phyloP scores from a whole-genome alignment of 257 asterid genomes.

The Henckelia pumila region DNA sequence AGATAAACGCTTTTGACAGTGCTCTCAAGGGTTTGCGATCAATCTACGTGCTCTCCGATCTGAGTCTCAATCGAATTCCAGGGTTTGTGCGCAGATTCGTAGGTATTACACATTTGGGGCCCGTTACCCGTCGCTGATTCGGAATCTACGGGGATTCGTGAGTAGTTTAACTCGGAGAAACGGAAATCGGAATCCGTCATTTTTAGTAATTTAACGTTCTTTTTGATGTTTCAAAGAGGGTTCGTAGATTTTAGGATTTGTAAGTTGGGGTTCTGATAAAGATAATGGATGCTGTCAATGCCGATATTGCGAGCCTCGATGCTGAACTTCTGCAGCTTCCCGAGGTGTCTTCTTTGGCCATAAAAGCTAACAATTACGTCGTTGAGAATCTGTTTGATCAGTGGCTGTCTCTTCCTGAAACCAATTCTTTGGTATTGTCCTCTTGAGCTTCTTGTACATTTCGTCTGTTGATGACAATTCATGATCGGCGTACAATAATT shows the following conservation, averaged over 20 bases:
- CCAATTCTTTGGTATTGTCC: slow-evolving; percentile 57
- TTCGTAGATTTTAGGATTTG: slow-evolving; percentile 33
- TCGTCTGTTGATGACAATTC: background rate
- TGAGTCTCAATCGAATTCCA: slow-evolving; percentile 25
- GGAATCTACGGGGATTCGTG: slow-evolving; percentile 33
- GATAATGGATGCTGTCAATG: slow-evolving; percentile 73
- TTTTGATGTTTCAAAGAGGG: slow-evolving; percentile 38
- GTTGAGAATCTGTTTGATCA: slow-evolving; percentile 88
- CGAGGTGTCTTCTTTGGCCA: slow-evolving; percentile 80
- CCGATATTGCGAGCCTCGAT: slow-evolving; percentile 76
- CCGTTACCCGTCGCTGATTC: slow-evolving; percentile 24
- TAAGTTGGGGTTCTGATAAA: slow-evolving; percentile 33
- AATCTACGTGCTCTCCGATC: slow-evolving; percentile 28
- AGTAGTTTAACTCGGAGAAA: background rate
- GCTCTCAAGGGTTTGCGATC: slow-evolving; percentile 41
- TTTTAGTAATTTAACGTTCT: slow-evolving; percentile 23
- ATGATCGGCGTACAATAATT: background rate
- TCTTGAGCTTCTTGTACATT: background rate
- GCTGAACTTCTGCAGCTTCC: slow-evolving; percentile 84
- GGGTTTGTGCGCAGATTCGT: slow-evolving; percentile 21
- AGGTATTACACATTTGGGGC: slow-evolving; percentile 21
- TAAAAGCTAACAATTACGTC: slow-evolving; percentile 72
- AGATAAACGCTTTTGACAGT: background rate
- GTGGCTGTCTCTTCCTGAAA: slow-evolving; percentile 93
- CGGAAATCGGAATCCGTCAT: slow-evolving; percentile 8